Evolutionary conservation across 441 rosid species (phyloP), one percentile per base, ranked within the genome.

Genomic region (Gossypium davidsonii): DNA sequence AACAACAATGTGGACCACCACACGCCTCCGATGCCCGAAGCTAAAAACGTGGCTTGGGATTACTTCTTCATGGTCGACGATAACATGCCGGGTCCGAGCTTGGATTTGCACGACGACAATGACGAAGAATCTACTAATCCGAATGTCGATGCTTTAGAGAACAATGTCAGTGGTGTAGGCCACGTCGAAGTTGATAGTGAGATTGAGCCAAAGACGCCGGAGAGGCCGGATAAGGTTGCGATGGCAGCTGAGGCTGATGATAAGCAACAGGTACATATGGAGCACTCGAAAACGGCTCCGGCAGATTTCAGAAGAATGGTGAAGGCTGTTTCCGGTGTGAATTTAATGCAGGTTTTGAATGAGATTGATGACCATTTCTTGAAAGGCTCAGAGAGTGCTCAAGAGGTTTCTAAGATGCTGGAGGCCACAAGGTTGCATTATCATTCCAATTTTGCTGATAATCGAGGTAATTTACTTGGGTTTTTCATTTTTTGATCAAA

Each of bases 361-460:
- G 83, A 77, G 73, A 81, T 89, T 60, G 93, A 89, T 80, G 91
- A 89, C 73, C 80, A 86, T 59, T 89, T 87, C 83, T 73, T 89
- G 56, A 87, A 83, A 78, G 85, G 90, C 2, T 85, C 87, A 0
- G 89, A 89, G 72, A 80, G 85, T 34, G 91, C 93, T 14, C 89
- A 82, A 63, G 89, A 87, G 75, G 89, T 89, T 9, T 84, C 91
- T 14, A 85, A 83, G 73, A 74, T 89, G 88, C 82, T 89, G 63
- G 93, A 89, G 81, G 90, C 91, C 18, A 87, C 89, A 12, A 83
- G 85, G 81, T 31, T 87, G 70, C 93, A 89, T 86, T 89, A 87
- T 71, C 93, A 89, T 61, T 87, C 91, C n/a, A 89, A 87, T 78
- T 87, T 87, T 34, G 90, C 93, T 0, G 93, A 89, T 79, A 84